Evolutionary conservation across 345 rosid genomes (phyloP).

Genomic region (Syzygium aromaticum): DNA sequence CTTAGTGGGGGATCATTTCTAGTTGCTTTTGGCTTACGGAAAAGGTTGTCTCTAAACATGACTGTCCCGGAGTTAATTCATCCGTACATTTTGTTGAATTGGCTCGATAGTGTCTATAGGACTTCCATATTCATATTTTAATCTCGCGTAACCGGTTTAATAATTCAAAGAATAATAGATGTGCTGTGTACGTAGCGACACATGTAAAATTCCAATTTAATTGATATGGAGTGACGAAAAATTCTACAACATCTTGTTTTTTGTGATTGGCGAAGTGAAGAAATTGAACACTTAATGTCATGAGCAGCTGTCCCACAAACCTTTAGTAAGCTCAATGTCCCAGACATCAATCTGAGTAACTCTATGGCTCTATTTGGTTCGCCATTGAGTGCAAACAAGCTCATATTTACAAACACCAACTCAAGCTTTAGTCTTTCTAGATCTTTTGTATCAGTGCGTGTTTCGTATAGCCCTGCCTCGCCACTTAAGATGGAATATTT

Average conservation of each 20-base stretch:
- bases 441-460: background rate
- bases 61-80: background rate
- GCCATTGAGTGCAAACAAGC: background rate
- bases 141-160: background rate
- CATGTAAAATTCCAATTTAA: background rate
- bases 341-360: background rate
- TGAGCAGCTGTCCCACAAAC: fast-evolving
- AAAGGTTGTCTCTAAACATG: background rate
- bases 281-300: background rate
- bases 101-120: background rate
- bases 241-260: background rate
- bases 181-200: background rate
- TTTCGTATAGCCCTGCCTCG: background rate
- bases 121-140: background rate
- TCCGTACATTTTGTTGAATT: conserved; percentile 1
- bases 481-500: background rate
- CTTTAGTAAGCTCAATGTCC: background rate
- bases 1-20: conserved; percentile 40
- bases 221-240: background rate
- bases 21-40: conserved; percentile 6
- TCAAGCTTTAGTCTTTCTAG: background rate
- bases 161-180: background rate
- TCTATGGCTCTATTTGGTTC: background rate
- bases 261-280: too few species aligned
- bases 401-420: background rate